Evolutionary conservation across 1,139 yeast genomes (phyloP).

Genomic region (Hansenula anomala): DNA sequence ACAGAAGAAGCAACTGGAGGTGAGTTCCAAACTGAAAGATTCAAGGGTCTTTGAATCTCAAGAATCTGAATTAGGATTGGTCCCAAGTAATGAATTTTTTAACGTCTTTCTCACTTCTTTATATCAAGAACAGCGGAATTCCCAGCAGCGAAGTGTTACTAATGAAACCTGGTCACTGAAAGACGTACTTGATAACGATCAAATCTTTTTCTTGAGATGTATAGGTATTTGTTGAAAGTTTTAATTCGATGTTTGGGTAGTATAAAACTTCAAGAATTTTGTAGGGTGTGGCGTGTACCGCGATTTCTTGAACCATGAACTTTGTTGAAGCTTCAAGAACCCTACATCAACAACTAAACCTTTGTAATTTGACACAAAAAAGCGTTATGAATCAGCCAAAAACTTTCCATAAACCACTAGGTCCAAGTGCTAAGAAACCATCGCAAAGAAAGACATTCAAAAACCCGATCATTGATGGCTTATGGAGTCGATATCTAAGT

Average conservation of each 20-base stretch:
- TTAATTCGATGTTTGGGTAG: too few relatives aligned
- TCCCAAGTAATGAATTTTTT: slow-evolving; percentile 18
- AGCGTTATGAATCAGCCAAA: too few relatives aligned
- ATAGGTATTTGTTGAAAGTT: neutral
- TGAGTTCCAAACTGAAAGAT: slow-evolving; percentile 5
- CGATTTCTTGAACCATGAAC: too few relatives aligned
- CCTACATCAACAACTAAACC: neutral
- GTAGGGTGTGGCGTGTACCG: too few relatives aligned
- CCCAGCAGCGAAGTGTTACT: too few relatives aligned
- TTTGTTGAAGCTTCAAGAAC: too few relatives aligned
- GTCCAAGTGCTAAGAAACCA: neutral
- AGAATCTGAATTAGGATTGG: slow-evolving; percentile 14
- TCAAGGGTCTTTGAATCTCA: slow-evolving; percentile 12
- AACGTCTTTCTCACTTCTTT: slow-evolving; percentile 5
- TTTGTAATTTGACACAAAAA: neutral
- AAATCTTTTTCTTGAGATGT: neutral
- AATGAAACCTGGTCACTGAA: neutral
- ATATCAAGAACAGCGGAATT: neutral
- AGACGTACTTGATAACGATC: neutral
- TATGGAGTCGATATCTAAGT: slow-evolving; percentile 11
- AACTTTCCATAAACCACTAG: slow-evolving; percentile 1
- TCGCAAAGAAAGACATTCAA: neutral
- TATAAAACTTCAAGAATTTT: too few relatives aligned
- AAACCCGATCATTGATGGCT: neutral
- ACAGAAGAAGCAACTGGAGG: too few relatives aligned